Base-by-base conservation (phyloP, 2,329 filamentous ascomycete genomes). In the Penicillium corylophilum region DNA sequence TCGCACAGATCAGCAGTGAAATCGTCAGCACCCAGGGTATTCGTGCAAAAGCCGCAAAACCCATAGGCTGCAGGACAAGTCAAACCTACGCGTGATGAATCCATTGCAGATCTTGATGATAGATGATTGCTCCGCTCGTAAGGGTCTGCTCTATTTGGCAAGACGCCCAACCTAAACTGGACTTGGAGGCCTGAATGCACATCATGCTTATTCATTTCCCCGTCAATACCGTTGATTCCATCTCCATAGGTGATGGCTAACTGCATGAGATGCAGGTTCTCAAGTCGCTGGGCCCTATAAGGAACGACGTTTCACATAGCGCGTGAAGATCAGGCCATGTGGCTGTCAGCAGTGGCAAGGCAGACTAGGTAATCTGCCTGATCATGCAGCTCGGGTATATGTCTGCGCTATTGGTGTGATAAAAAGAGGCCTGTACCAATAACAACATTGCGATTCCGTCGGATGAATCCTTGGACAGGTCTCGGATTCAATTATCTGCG, bases 241-340 rank as follows among this genome's bases (percentile, higher is more conserved):
- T 38, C 35, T 20, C 3, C 4, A n/a, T n/a, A 29, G 10, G 33
- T 16, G 16, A 9, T 20, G 33, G 16, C 15, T 38, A 18, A 4
- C 18, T 20, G 16, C 35, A 20, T 10, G n/a, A 18, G 16, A 20
- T 38, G 10, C 9, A 38, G 35, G 16, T 38, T 10, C 18, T 13
- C 18, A 5, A 6, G 35, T 2, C 16, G n/a, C 9, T 35, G 1
- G 35, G 35, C 35, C 35, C 35, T 41, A 41, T 41, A 22, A 20
- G 24, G 28, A 22, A 18, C 18, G 22, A 28, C 28, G 48, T 51
- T 51, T 47, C 48, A 38, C 43, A 47, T 51, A 24, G 23, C 5
- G 20, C n/a, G 46, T 36, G 40, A 43, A 18, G 48, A 54, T 54
- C 51, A 47, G 48, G 22, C 51, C 51, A 54, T 54, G 51, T 54